These are phyloP conservation scores for Aspergillus quadricinctus DNA, from an alignment of 2,329 filamentous ascomycete genomes.

Conservation along the genomic window DNA sequence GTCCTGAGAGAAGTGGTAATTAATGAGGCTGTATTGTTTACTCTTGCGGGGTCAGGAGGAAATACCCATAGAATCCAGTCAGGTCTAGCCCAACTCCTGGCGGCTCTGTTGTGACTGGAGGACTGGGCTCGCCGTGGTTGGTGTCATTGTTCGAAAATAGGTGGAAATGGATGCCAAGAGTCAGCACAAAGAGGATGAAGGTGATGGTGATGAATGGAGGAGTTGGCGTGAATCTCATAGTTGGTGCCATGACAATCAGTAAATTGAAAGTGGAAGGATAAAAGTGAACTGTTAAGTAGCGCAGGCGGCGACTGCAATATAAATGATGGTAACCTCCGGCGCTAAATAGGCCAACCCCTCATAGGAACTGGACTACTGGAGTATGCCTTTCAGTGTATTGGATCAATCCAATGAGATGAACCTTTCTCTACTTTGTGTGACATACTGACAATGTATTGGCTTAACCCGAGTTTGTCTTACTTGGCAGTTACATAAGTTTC, in stretches of 20 bases:
- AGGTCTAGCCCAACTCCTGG: background rate
- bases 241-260: background rate
- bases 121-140: background rate
- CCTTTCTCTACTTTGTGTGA: too few relatives aligned
- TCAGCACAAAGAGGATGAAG: background rate
- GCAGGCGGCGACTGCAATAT: slow-evolving; percentile 9
- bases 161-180: background rate
- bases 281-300: background rate
- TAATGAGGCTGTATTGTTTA: background rate
- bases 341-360: too few relatives aligned
- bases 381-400: too few relatives aligned
- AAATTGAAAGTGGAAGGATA: background rate
- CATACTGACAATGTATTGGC: too few relatives aligned
- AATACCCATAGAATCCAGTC: background rate
- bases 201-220: background rate
- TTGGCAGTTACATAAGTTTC: too few relatives aligned
- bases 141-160: background rate
- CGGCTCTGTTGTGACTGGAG: background rate
- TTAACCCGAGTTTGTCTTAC: too few relatives aligned
- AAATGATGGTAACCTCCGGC: too few relatives aligned
- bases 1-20: background rate
- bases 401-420: too few relatives aligned
- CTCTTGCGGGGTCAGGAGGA: background rate
- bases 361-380: too few relatives aligned
- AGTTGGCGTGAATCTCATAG: background rate